Evolutionary conservation across 2,329 filamentous ascomycete genomes (phyloP).

Genomic region (Exophiala mesophila): DNA sequence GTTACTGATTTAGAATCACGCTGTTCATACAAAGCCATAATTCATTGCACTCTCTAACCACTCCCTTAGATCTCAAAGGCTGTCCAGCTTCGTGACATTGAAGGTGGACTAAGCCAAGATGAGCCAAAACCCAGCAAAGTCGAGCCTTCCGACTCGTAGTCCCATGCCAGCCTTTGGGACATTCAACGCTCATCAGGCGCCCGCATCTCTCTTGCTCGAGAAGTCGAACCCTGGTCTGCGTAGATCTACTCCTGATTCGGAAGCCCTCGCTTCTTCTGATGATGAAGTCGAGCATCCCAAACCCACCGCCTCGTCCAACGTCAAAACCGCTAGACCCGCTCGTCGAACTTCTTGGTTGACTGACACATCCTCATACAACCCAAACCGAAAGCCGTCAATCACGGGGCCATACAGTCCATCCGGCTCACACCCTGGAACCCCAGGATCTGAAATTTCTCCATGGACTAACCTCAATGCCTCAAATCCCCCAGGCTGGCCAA

Average conservation of each 20-base stretch:
- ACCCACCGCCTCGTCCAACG: slow-evolving; percentile 39
- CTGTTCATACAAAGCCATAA: no score
- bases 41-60: no score
- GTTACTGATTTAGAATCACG: no score
- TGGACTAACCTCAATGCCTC: slow-evolving; percentile 33
- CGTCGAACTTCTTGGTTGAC: slow-evolving; percentile 81
- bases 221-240: slow-evolving; percentile 66
- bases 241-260: slow-evolving; percentile 87
- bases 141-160: slow-evolving; percentile 18
- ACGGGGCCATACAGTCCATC: slow-evolving; percentile 70
- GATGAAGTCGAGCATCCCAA: slow-evolving; percentile 69
- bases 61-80: no score
- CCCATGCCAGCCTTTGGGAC: slow-evolving; percentile 26
- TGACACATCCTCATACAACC: slow-evolving; percentile 63
- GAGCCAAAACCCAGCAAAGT: slow-evolving; percentile 19
- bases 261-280: slow-evolving; percentile 88
- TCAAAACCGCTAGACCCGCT: slow-evolving; percentile 56
- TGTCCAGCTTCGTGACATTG: no score
- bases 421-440: slow-evolving; percentile 74
- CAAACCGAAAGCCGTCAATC: slow-evolving; percentile 68
- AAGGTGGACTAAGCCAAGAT: slow-evolving; percentile 12
- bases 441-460: slow-evolving; percentile 58
- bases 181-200: slow-evolving; percentile 40
- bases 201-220: slow-evolving; percentile 64
- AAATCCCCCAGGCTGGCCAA: slow-evolving; percentile 19